These are phyloP conservation scores for Eurotiales sp. DNA, from an alignment of 2,329 filamentous ascomycete genomes.

Conservation along the genomic window DNA sequence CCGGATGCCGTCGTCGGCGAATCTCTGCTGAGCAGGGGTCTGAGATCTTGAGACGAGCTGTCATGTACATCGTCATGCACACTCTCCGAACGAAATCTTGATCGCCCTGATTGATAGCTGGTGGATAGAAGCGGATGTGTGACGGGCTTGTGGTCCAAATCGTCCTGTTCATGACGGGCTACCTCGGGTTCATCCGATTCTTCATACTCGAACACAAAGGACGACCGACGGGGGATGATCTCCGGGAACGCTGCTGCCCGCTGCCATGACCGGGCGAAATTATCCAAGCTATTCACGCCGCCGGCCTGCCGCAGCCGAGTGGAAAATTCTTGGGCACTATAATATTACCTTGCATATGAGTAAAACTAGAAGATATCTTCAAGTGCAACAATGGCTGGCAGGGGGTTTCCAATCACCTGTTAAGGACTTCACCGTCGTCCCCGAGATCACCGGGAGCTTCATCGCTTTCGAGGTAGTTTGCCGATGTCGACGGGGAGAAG, in stretches of 20 bases:
- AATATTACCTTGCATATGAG: background rate
- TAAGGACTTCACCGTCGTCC: conserved; percentile 17
- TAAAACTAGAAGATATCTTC: background rate
- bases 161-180: conserved; percentile 20
- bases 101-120: conserved; percentile 8
- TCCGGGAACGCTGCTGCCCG: conserved; percentile 84
- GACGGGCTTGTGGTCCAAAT: conserved; percentile 14
- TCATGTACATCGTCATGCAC: background rate
- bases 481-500: conserved; percentile 10
- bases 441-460: conserved; percentile 7
- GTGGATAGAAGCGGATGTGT: conserved; percentile 4
- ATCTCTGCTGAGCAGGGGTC: conserved; percentile 17
- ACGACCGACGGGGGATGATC: conserved; percentile 73
- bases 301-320: conserved; percentile 64
- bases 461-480: conserved; percentile 3
- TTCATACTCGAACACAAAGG: conserved; percentile 59
- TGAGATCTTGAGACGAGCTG: conserved; percentile 13
- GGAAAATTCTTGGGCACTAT: conserved; percentile 38
- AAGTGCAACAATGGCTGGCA: background rate
- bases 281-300: conserved; percentile 89
- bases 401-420: conserved; percentile 11
- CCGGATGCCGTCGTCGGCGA: conserved; percentile 7
- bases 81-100: conserved; percentile 8
- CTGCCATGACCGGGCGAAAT: conserved; percentile 89
- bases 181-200: conserved; percentile 46